Base-by-base conservation (phyloP, 441 rosid species). In the Erodium texanum region DNA sequence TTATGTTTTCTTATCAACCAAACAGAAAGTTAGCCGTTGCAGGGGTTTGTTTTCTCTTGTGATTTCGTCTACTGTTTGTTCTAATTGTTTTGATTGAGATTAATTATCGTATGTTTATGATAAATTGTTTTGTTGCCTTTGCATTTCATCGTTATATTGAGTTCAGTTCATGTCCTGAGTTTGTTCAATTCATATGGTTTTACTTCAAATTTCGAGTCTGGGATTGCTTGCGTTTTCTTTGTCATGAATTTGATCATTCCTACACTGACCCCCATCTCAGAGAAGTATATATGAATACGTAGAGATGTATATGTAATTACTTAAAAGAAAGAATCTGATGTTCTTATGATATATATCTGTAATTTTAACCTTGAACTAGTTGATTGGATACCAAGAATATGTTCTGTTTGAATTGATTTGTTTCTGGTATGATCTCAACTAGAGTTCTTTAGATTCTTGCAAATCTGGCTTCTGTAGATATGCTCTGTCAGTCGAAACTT, bases 1-100 rank as follows among this genome's bases (percentile, higher is more conserved):
- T 16, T 52, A 11, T 54, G 61, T 54, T 54, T 54, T 54, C 61
- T 54, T 19, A 54, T 23, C 61, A 54, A 7, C 61, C 61, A 54
- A 54, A 54, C 61, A 54, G 23, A 54, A n/a, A 12, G 16, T 45
- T 45, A 34, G 8, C 8, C 8, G 38, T 34, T 34, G 38, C 38
- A 34, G 38, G 61, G 6, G 61, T 54, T 54, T 54, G 61, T 54
- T 16, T 19, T 54, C 23, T 54, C 22, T 54, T 18, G 2, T 54
- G 61, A 18, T 16, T 54, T 54, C 22, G 0, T 18, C 23, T 5
- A 12, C 61, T 19, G 24, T 8, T 54, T 54, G 59, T 52, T 18
- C 20, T 16, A n/a, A 52, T 52, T 52, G 61, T 16, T 54, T 18
- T 54, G 61, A 54, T 54, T 54, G 61, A 54, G 18, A 54, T 54